These are phyloP conservation scores for Boletus semigastroideus DNA, from an alignment of 1,284 basidiomycete genomes.

Conservation along the genomic window DNA sequence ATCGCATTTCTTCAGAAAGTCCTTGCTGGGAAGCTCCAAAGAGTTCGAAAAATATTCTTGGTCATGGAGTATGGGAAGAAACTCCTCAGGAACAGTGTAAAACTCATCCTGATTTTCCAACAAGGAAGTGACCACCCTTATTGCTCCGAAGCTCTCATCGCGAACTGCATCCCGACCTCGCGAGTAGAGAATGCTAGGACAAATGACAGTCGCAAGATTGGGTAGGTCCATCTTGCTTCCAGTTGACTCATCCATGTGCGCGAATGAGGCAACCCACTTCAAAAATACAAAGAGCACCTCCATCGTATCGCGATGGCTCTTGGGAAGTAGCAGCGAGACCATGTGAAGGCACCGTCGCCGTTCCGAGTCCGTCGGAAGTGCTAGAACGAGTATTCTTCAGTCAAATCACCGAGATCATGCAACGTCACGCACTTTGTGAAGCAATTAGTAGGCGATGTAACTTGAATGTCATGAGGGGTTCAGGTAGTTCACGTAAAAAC, in stretches of 20 bases:
- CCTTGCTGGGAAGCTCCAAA: conserved; percentile 83
- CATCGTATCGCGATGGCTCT: conserved; percentile 94
- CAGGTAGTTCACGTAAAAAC: conserved; percentile 94
- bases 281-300: conserved; percentile 98
- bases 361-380: conserved; percentile 74
- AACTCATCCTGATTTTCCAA: conserved; percentile 95
- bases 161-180: conserved; percentile 84
- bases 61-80: conserved; percentile 78
- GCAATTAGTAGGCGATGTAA: conserved; percentile 88
- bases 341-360: conserved; percentile 86
- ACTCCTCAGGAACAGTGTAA: conserved; percentile 86
- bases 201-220: conserved; percentile 97
- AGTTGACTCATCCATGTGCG: conserved; percentile 97
- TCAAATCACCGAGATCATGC: neutral
- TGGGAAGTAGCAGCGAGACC: conserved; percentile 85
- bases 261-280: conserved; percentile 99
- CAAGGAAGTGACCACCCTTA: conserved; percentile 80
- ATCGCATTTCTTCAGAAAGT: conserved; percentile 88
- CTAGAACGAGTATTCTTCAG: conserved; percentile 41
- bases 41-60: conserved; percentile 83
- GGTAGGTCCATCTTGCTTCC: conserved; percentile 98
- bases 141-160: conserved; percentile 93
- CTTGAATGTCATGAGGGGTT: conserved; percentile 94
- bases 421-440: conserved; percentile 71
- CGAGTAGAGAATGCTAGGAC: conserved; percentile 91